These are phyloP conservation scores for Grigorovia yakushimaensis DNA, from an alignment of 805 yeast genomes.

Conservation along the genomic window DNA sequence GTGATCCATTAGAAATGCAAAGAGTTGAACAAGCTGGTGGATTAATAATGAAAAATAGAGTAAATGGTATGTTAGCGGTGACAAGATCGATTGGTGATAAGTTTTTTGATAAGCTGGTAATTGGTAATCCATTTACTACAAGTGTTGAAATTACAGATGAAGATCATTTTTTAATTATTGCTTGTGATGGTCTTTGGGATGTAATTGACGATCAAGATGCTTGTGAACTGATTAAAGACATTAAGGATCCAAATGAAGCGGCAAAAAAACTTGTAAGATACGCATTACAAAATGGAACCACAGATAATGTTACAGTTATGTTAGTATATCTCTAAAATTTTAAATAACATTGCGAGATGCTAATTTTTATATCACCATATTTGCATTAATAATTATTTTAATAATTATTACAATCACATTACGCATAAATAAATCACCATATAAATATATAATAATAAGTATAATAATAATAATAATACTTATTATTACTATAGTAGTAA, in stretches of 20 bases:
- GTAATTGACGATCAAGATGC: conserved; percentile 81
- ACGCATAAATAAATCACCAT: not conserved
- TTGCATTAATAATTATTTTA: not conserved
- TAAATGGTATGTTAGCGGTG: conserved; percentile 91
- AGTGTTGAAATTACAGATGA: conserved; percentile 55
- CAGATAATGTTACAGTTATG: conserved; percentile 92
- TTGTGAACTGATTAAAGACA: conserved; percentile 52
- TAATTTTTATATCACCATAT: not conserved
- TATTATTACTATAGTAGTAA: too few species aligned
- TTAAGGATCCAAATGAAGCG: conserved; percentile 52
- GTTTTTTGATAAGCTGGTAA: conserved; percentile 82
- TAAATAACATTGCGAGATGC: too few species aligned
- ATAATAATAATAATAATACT: too few species aligned
- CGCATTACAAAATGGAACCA: conserved; percentile 71
- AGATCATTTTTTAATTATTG: conserved; percentile 78
- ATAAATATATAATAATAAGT: too few species aligned
- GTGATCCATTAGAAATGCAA: conserved; percentile 65
- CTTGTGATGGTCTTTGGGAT: conserved; percentile 98
- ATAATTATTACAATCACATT: not conserved
- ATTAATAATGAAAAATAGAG: conserved; percentile 77
- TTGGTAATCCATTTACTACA: conserved; percentile 88
- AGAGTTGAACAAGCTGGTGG: conserved; percentile 79
- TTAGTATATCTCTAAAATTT: conserved; percentile 34
- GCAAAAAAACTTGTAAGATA: conserved; percentile 55
- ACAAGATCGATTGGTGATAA: conserved; percentile 88